Evolutionary conservation across 805 yeast species (phyloP).

Genomic region (Kodamaea sagamina): DNA sequence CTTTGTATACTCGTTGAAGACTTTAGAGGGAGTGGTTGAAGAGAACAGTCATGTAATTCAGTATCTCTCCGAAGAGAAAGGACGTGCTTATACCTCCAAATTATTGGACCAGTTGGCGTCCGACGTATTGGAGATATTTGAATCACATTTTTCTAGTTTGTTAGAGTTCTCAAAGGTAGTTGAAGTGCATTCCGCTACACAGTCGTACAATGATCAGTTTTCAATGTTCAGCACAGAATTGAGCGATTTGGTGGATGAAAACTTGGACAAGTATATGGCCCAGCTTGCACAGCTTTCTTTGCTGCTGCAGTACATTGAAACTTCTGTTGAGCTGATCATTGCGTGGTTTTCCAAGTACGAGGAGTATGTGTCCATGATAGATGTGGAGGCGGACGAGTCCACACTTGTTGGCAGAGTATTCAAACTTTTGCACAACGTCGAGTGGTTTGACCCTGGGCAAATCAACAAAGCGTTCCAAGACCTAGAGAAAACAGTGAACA

Average conservation of each 20-base stretch:
- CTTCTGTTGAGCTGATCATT: slow-evolving; percentile 12
- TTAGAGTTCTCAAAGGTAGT: not conserved
- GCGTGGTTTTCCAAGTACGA: slow-evolving; percentile 20
- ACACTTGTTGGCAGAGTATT: not conserved
- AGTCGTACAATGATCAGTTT: not conserved
- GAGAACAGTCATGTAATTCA: slow-evolving; percentile 14
- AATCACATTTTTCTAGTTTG: slow-evolving; percentile 13
- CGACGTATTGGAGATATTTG: slow-evolving; percentile 12
- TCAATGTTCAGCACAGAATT: slow-evolving; percentile 24
- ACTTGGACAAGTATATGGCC: slow-evolving; percentile 31
- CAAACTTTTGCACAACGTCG: slow-evolving; percentile 15
- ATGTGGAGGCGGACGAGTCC: not conserved
- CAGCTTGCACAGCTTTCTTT: slow-evolving; percentile 3
- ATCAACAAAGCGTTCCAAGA: slow-evolving; percentile 18
- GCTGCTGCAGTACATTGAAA: slow-evolving; percentile 1
- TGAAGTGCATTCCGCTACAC: slow-evolving; percentile 4
- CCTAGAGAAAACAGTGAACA: slow-evolving; percentile 13
- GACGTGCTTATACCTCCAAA: slow-evolving; percentile 9
- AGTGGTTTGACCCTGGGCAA: slow-evolving; percentile 19
- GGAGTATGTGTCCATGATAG: slow-evolving; percentile 7
- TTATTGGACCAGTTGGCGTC: slow-evolving; percentile 7
- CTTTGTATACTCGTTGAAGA: slow-evolving; percentile 1
- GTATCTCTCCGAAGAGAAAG: slow-evolving; percentile 11
- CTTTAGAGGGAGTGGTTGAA: slow-evolving; percentile 6
- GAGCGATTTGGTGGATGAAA: slow-evolving; percentile 28